Percentiles rank a stretch among this genome's conserved stretches.
Conservation (phyloP, 139 green algal species). For the Volvox reticuliferus region DNA sequence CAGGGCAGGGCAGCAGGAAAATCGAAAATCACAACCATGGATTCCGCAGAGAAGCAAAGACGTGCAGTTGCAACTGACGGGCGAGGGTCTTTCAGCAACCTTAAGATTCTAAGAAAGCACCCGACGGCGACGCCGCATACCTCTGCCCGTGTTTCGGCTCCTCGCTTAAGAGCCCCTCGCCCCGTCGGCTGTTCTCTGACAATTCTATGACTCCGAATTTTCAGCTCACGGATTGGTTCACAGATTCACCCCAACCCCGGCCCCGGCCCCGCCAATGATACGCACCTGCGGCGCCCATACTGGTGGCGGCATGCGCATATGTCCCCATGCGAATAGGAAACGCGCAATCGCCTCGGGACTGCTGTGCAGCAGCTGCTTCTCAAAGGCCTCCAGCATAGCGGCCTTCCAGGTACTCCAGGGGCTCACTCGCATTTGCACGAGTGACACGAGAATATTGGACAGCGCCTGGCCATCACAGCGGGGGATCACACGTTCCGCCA, state of each 20-base stretch:
- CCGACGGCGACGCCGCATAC: too few species aligned
- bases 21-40: not conserved
- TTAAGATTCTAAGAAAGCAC: too few species aligned
- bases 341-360: conserved; percentile 15
- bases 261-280: too few species aligned
- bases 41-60: not conserved
- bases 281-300: not conserved
- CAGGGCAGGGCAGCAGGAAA: too few species aligned
- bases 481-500: conserved; percentile 7
- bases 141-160: too few species aligned
- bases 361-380: not conserved
- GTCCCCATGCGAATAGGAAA: not conserved
- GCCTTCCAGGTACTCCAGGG: not conserved
- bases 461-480: not conserved
- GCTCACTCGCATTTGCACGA: conserved; percentile 1
- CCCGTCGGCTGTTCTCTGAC: too few species aligned
- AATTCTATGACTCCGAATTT: too few species aligned
- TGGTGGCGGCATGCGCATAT: not conserved
- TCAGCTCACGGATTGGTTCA: too few species aligned
- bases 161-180: too few species aligned
- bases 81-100: too few species aligned
- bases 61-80: not conserved
- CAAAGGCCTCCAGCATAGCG: not conserved
- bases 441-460: conserved; percentile 13
- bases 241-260: too few species aligned